Evolutionary conservation across 495 filamentous ascomycete genomes (phyloP).

Genomic region (Aspergillus indologenus): DNA sequence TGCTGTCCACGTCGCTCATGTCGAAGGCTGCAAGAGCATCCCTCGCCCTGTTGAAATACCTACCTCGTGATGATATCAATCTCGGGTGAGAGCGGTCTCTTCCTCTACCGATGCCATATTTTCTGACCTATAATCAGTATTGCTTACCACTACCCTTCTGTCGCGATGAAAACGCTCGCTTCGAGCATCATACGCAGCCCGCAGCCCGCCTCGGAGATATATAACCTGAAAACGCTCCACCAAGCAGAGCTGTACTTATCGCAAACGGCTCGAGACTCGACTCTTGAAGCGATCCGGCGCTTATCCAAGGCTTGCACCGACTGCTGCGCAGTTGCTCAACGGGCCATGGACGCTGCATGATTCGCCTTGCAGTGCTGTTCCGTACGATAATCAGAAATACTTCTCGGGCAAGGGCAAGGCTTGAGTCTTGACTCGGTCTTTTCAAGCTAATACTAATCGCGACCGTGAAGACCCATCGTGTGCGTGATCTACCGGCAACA

Average conservation of each 20-base stretch:
- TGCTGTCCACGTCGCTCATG: slow-evolving; percentile 17
- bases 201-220: slow-evolving; percentile 9
- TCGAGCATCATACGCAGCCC: slow-evolving; percentile 19
- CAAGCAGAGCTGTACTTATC: slow-evolving; percentile 21
- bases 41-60: slow-evolving; percentile 17
- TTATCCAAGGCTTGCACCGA: slow-evolving; percentile 16
- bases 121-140: slow-evolving; percentile 9
- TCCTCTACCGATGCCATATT: background rate
- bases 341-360: slow-evolving; percentile 3
- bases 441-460: no score
- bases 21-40: slow-evolving; percentile 20
- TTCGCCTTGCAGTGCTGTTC: no score
- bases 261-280: slow-evolving; percentile 2
- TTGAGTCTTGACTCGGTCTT: no score
- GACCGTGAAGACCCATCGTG: no score
- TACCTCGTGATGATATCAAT: slow-evolving; percentile 14
- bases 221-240: slow-evolving; percentile 16
- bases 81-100: slow-evolving; percentile 12
- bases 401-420: no score
- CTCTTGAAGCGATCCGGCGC: slow-evolving; percentile 12
- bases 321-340: slow-evolving; percentile 16
- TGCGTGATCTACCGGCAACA: no score
- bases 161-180: slow-evolving; percentile 21
- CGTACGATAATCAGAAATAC: no score
- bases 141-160: slow-evolving; percentile 18